Conservation (phyloP, 2,329 filamentous ascomycete species). For the Blastomyces percursus region DNA sequence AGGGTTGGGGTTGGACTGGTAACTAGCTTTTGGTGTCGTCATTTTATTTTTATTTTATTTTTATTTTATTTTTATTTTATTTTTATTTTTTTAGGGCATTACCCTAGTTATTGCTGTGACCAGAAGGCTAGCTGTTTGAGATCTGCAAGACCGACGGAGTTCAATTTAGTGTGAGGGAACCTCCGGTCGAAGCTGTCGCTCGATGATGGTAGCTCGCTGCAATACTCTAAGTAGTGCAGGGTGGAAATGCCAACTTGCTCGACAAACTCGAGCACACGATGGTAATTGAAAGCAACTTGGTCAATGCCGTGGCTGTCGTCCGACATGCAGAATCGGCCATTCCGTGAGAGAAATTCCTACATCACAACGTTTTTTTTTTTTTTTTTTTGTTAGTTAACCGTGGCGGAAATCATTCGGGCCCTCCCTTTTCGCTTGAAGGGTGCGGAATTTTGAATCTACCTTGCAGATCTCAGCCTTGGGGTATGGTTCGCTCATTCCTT, state of each 20-base stretch:
- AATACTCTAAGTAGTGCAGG: slow-evolving; percentile 28
- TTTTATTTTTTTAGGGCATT: neutral
- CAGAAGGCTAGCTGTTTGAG: slow-evolving; percentile 28
- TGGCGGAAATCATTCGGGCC: neutral
- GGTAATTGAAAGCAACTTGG: slow-evolving; percentile 81
- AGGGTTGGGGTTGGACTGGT: neutral
- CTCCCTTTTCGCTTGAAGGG: slow-evolving; percentile 9
- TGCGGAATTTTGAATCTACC: slow-evolving; percentile 33
- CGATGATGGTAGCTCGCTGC: slow-evolving; percentile 16
- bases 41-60: neutral
- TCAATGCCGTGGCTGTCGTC: slow-evolving; percentile 88
- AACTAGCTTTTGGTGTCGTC: neutral
- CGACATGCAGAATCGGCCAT: slow-evolving; percentile 77
- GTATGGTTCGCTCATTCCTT: slow-evolving; percentile 86
- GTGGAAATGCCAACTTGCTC: slow-evolving; percentile 36
- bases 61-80: neutral
- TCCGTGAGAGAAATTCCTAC: slow-evolving; percentile 59
- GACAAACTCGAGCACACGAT: slow-evolving; percentile 58
- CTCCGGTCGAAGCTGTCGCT: slow-evolving; percentile 22
- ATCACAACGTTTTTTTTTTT: neutral
- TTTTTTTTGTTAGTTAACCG: slow-evolving; percentile 2
- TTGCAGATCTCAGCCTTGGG: slow-evolving; percentile 67
- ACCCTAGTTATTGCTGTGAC: slow-evolving; percentile 7
- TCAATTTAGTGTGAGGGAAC: slow-evolving; percentile 29
- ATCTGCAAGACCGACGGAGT: slow-evolving; percentile 24